Base-by-base conservation (phyloP, 1,284 basidiomycete genomes). In the Sanghuangporus sanghuang region DNA sequence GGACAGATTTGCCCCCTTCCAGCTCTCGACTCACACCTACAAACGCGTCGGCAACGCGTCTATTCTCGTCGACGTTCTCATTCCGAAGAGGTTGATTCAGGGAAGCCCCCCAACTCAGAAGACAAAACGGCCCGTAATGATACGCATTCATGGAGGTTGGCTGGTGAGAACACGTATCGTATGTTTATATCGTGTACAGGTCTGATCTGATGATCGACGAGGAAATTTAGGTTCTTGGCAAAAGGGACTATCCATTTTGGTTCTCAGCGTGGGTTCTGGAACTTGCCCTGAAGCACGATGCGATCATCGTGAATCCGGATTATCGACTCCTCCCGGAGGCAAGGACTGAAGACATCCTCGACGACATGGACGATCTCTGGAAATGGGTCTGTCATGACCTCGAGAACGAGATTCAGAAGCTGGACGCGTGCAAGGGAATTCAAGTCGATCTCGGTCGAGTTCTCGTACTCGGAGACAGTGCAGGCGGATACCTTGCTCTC, bases 71-170 rank as follows among this genome's bases (percentile, higher is more conserved):
- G 62, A 64, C 18, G 27, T 64, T 6, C 21, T 52, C 14, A 44
- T 64, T 23, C 62, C 62, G 6, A 59, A 59, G 36, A 59, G 48
- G 48, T 39, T 64, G 2, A 9, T 64, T 6, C 36, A 44, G n/a
- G 48, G 18, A 39, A 44, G 27, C 1, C 35, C 55, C 36, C 5
- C n/a, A n/a, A n/a, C n/a, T 14, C 46, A 54, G 61, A 62, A 38
- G 36, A 14, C 6, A 14, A 11, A n/a, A 18, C 23, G 52, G 4
- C 63, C 63, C 6, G 52, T 64, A 2, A 49, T 61, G 35, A 38
- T 64, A 23, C 58, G 59, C 21, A 60, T 64, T n/a, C 63, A 64
- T n/a, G 63, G 63, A 27, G 63, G 63, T 11, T 60, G 58, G 57
- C 44, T 64, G 35, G 63, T 64, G 42, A 32, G 53, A 2, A 3